Evolutionary conservation across 176 grass and related monocot genomes (phyloP), one percentile per base, ranked within the genome.

Genomic region (Canna indica): DNA sequence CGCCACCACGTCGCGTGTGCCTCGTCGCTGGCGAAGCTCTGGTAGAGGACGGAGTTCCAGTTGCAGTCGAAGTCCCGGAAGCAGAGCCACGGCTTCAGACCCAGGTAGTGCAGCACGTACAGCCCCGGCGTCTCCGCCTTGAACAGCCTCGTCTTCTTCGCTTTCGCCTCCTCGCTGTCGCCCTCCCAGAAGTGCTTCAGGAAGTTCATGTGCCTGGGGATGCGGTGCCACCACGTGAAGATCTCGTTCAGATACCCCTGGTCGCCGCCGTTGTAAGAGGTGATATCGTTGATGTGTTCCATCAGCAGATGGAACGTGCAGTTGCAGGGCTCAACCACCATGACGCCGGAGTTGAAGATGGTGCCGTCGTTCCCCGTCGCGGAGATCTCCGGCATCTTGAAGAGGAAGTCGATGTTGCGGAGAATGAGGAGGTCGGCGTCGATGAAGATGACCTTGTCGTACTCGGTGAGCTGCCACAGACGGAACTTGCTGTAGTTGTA

Each of bases 401-500:
- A 92, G 15, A 97, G 64, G 64, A 97, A 97, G 61, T 97, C 93
- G 25, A 92, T 83, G 44, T 92, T 97, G 46, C 88, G 86, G 36
- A 97, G 67, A 42, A 97, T 92, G 47, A 97, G 77, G 24, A 97
- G 86, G 75, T 97, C 93, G 1, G 93, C 93, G 22, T 97, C 93
- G 15, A 97, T 91, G 76, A 97, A 97, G 50, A 97, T 90, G 31
- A 97, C 83, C 86, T 97, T 97, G 83, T 97, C 93, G 62, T 97
- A 97, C 38, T 97, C 93, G 2, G 93, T 90, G 8, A 97, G 88
- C 80, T 97, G 93, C 93, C 93, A 97, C 2, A 97, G 75, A 56
- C 93, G 77, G 67, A 97, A 97, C 29, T 97, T 97, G 81, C 93
- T 97, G 79, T 97, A 97, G 80, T 97, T 97, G 81, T 86, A 97